Evolutionary conservation across 2,329 filamentous ascomycete genomes (phyloP).

Genomic region (Pseudogymnoascus destructans): DNA sequence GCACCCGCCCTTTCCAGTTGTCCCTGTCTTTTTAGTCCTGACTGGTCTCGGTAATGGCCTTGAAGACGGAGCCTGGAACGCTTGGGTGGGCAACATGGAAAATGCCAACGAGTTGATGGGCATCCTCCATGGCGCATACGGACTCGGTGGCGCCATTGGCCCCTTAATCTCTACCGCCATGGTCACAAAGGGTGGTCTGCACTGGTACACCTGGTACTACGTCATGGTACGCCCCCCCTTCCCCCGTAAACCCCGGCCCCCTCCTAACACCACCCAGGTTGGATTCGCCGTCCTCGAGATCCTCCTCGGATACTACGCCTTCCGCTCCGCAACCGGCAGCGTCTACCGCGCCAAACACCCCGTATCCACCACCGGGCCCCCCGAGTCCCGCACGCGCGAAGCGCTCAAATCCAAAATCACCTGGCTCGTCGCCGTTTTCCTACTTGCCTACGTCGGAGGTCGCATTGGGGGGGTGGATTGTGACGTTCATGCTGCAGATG

Average conservation of each 20-base stretch:
- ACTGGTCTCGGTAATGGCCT: slow-evolving; percentile 61
- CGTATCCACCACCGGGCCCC: slow-evolving; percentile 13
- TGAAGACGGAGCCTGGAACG: slow-evolving; percentile 46
- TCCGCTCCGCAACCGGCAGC: slow-evolving; percentile 49
- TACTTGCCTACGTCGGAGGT: slow-evolving; percentile 76
- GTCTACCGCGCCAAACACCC: slow-evolving; percentile 43
- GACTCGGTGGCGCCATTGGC: slow-evolving; percentile 54
- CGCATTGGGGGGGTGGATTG: slow-evolving; percentile 66
- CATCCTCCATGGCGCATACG: slow-evolving; percentile 59
- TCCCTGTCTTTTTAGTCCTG: slow-evolving; percentile 52
- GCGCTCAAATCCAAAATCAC: slow-evolving; percentile 40
- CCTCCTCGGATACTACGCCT: slow-evolving; percentile 37
- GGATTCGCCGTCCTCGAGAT: slow-evolving; percentile 44
- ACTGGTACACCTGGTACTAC: slow-evolving; percentile 59
- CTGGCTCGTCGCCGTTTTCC: slow-evolving; percentile 61
- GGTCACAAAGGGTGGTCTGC: slow-evolving; percentile 46
- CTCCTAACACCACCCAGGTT: slow-evolving; percentile 28
- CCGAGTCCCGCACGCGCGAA: slow-evolving; percentile 18
- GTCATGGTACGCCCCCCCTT: slow-evolving; percentile 43
- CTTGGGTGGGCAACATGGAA: slow-evolving; percentile 54
- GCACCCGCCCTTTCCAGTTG: slow-evolving; percentile 55
- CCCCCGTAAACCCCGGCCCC: not conserved
- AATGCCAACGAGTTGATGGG: slow-evolving; percentile 59
- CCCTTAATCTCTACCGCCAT: slow-evolving; percentile 62
- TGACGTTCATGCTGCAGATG: slow-evolving; percentile 74